Evolutionary conservation across 2,329 filamentous ascomycete genomes (phyloP), one percentile per base, ranked within the genome.

Genomic region (Alternaria viburni): DNA sequence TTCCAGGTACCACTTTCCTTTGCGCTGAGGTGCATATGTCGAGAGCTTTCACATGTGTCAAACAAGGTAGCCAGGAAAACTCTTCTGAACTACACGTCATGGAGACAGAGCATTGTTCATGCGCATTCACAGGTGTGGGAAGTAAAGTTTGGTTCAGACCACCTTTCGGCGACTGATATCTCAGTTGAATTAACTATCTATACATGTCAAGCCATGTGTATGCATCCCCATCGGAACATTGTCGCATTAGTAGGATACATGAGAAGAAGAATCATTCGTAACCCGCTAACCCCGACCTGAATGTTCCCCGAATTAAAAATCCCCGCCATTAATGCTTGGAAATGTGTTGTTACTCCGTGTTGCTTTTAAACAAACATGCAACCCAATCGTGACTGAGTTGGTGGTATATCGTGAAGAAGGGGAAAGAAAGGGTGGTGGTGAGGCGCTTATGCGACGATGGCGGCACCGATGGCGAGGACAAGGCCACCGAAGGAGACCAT

Each of bases 401-500:
- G 50, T 50, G 56, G 47, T 62, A 49, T 62, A 54, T 52, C 44
- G 55, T 49, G 44, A 59, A 50, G 44, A 55, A 62, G 25, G 28
- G 26, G 28, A 61, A 59, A 59, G 32, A 32, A 57, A 36, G 25
- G 10, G 21, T 51, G 46, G 17, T 57, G 46, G 8, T 19, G 46
- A 47, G 17, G 26, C 59, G 67, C 62, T 68, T 74, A 78, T 64
- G 72, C 74, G 58, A 79, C 64, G 66, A 76, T 54, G 52, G 73
- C 68, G 57, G 72, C 76, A 61, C 67, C 70, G 44, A 73, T 59
- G 59, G 74, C 75, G 54, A 76, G 26, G 57, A 69, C 70, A 23
- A 77, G 59, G 23, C 69, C 71, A 44, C 75, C 75, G 66, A 77
- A 64, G 32, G 75, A 76, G 69, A 69, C 68, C 54, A 74, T 62